Evolutionary conservation across 148 eudicot genomes (phyloP).

Genomic region (Dianthus caryophyllus): DNA sequence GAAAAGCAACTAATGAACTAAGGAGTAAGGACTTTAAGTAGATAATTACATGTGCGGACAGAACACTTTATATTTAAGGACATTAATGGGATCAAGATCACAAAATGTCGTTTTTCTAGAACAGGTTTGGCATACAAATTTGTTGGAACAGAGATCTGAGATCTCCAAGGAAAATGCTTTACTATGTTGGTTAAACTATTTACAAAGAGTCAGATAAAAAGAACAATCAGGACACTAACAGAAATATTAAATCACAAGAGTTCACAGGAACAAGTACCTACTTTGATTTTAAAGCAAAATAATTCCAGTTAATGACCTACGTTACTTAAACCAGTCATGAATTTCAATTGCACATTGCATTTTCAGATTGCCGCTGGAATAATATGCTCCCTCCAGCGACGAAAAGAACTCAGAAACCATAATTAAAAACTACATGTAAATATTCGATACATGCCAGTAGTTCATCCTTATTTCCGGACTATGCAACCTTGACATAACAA

Average conservation of each 20-base stretch:
- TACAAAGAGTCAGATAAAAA: not conserved
- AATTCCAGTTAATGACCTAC: not conserved
- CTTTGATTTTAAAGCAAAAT: not conserved
- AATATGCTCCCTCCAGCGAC: not conserved
- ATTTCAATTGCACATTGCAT: not conserved
- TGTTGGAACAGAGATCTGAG: no score
- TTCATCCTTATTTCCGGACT: slow-evolving; percentile 2
- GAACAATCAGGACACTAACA: not conserved
- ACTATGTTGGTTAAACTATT: not conserved
- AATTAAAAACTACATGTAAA: not conserved
- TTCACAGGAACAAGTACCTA: not conserved
- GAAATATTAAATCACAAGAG: not conserved
- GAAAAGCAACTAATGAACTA: no score
- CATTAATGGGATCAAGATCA: no score
- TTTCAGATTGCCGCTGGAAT: not conserved
- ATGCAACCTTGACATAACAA: not conserved
- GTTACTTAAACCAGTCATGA: not conserved
- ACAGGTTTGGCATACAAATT: no score
- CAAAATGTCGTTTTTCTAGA: no score
- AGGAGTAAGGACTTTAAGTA: no score
- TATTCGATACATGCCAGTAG: not conserved
- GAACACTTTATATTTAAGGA: no score
- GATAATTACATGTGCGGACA: no score
- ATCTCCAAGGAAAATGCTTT: no score
- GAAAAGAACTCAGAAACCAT: not conserved